phyloP scores from a whole-genome alignment of 225 moss, liverwort and hornwort species.

The Neckera pumila region DNA sequence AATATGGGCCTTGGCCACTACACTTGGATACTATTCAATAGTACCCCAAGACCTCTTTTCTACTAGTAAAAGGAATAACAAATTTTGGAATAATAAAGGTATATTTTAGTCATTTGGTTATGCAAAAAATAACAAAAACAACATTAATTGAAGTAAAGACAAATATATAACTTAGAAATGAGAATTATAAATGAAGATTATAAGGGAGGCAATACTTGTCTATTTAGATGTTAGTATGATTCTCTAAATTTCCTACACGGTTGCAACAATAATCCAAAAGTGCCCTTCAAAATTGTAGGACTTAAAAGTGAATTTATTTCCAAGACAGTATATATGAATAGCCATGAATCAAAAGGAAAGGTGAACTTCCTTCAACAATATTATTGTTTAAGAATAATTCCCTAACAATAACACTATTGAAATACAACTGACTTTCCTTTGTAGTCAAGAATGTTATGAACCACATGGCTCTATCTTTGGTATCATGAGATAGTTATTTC shows the following conservation, averaged over 20 bases:
- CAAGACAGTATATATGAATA: too few relatives aligned
- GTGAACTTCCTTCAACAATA: neutral
- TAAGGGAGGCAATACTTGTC: neutral
- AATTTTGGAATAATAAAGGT: neutral
- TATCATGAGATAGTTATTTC: neutral
- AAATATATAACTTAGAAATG: neutral
- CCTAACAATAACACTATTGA: neutral
- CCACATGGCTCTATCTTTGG: neutral
- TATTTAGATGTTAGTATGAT: neutral
- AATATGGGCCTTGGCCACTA: neutral
- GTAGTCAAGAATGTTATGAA: neutral
- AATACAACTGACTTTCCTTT: neutral
- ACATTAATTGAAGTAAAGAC: neutral
- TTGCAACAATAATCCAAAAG: neutral
- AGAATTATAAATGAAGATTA: neutral
- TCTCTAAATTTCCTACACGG: accelerated
- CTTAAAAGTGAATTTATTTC: neutral
- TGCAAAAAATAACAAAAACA: neutral
- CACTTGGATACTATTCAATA: neutral
- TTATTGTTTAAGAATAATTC: neutral
- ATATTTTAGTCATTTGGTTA: neutral
- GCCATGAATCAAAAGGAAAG: neutral
- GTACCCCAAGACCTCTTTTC: accelerated
- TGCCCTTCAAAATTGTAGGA: neutral
- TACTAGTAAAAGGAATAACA: neutral